phyloP scores from a whole-genome alignment of 202 grass and related monocot genomes.

The Schoenoplectus triqueter region DNA sequence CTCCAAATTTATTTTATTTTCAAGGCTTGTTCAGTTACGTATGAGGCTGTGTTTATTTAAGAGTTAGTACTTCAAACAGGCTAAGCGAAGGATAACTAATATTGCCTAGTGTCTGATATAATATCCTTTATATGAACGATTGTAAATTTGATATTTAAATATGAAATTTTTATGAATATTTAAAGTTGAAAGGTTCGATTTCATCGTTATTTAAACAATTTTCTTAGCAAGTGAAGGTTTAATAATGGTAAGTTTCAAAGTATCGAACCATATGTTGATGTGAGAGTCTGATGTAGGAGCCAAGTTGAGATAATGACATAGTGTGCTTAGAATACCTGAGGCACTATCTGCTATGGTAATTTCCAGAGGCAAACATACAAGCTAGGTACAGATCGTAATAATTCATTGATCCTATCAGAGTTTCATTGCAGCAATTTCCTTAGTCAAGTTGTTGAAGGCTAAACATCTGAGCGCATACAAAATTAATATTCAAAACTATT shows the following conservation, averaged over 20 bases:
- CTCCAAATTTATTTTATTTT: not conserved
- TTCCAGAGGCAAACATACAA: no score
- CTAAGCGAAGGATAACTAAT: not conserved
- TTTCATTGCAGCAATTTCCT: no score
- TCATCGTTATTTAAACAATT: no score
- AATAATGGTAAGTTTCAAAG: not conserved
- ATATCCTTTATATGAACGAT: not conserved
- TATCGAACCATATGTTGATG: not conserved
- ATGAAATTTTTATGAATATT: not conserved
- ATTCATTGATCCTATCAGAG: no score
- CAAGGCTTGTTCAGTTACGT: not conserved
- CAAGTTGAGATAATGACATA: no score
- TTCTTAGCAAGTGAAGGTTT: not conserved
- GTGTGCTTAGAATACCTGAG: no score
- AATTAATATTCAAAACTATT: no score
- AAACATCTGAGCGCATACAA: no score
- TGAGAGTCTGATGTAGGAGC: no score
- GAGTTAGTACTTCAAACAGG: not conserved
- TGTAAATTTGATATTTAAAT: not conserved
- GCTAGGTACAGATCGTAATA: no score
- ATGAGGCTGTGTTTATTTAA: not conserved
- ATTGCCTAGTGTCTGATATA: not conserved
- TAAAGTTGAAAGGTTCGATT: not conserved
- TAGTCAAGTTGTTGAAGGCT: no score
- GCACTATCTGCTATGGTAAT: no score